These are phyloP conservation scores for Mycena venus DNA, from an alignment of 768 basidiomycete species.

Conservation along the genomic window DNA sequence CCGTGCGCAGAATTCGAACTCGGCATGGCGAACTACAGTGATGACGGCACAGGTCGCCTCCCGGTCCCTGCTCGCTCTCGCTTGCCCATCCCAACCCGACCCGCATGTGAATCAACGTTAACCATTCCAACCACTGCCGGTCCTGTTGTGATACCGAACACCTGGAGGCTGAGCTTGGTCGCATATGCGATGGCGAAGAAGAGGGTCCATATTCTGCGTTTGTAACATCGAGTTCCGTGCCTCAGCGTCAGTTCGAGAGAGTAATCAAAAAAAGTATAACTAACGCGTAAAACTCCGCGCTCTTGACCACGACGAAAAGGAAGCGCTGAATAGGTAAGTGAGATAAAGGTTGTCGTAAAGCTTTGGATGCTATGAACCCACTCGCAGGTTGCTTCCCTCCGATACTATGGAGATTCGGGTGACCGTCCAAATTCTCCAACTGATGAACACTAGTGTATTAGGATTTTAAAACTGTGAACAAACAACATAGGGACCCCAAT, in stretches of 20 bases:
- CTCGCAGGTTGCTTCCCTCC: conserved; percentile 7
- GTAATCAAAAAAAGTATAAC: conserved; percentile 2
- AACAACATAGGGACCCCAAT: background rate
- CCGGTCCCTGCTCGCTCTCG: conserved; percentile 2
- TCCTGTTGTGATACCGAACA: conserved; percentile 6
- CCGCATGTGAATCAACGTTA: conserved; percentile 18
- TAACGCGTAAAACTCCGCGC: background rate
- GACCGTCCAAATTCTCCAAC: conserved; percentile 11
- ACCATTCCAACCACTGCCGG: conserved; percentile 19
- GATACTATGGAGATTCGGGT: conserved; percentile 9
- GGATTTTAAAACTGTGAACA: background rate
- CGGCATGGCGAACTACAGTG: conserved; percentile 6
- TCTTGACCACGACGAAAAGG: conserved; percentile 7
- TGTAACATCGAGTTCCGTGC: conserved; percentile 19
- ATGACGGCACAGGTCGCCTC: conserved; percentile 16
- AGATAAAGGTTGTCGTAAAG: conserved; percentile 1
- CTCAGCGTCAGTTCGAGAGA: conserved; percentile 2
- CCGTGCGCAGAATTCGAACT: conserved; percentile 17
- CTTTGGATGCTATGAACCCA: conserved; percentile 8
- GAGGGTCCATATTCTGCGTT: conserved; percentile 19
- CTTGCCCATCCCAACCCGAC: conserved; percentile 21
- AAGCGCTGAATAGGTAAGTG: conserved; percentile 8
- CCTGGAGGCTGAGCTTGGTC: conserved; percentile 9
- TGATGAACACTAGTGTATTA: conserved; percentile 1
- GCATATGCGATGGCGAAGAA: conserved; percentile 23